These are phyloP conservation scores for Backusella circina DNA, from an alignment of 192 early-diverging fungal species.

Conservation along the genomic window DNA sequence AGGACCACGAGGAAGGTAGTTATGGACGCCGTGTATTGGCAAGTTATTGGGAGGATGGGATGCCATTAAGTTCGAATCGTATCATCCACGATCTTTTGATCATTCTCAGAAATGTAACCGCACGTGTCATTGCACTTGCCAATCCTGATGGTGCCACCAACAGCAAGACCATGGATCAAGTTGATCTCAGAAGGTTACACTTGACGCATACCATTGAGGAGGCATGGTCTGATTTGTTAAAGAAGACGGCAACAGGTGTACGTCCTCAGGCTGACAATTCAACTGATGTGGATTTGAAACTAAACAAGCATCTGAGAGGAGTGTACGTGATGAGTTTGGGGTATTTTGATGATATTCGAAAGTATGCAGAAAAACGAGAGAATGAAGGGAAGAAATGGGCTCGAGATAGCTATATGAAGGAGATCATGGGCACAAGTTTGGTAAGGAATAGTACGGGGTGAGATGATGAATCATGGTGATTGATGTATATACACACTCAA, in stretches of 20 bases:
- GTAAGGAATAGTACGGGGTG: constrained; percentile 21
- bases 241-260: neutral
- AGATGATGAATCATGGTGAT: neutral
- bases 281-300: constrained; percentile 14
- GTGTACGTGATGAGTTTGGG: constrained; percentile 51
- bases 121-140: constrained; percentile 26
- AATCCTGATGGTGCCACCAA: neutral
- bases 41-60: constrained; percentile 41
- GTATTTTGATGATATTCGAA: constrained; percentile 49
- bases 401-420: constrained; percentile 40
- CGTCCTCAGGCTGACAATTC: neutral
- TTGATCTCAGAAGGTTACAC: neutral
- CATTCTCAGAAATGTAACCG: constrained; percentile 49
- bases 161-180: neutral
- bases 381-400: constrained; percentile 39
- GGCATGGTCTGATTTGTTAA: constrained; percentile 1
- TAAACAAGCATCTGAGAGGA: constrained; percentile 38
- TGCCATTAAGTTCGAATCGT: constrained; percentile 48
- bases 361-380: constrained; percentile 35
- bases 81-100: constrained; percentile 45
- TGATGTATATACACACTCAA: neutral
- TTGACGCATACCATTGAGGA: neutral
- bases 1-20: constrained; percentile 15
- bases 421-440: constrained; percentile 54
- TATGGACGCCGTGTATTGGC: constrained; percentile 46